Base-by-base conservation (phyloP, 345 rosid species). In the Aquilaria sinensis region DNA sequence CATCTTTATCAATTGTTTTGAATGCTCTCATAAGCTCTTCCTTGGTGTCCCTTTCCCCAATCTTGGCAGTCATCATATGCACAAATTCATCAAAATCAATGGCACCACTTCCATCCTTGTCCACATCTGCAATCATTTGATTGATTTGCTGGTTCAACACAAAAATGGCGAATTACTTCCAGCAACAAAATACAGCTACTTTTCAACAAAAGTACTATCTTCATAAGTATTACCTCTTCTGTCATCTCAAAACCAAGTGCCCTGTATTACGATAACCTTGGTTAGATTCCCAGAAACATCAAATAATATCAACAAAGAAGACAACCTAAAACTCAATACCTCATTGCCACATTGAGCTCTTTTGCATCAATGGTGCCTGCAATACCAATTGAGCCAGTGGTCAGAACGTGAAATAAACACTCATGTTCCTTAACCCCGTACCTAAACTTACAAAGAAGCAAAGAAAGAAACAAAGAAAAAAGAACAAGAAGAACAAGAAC, bases 231-330 rank as follows among this genome's bases (percentile, higher is more conserved):
- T 76, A 94, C 96, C 96, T 95, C 86, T 70, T 87, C 92, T 0
- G 87, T 95, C 93, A 89, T 89, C 80, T 95, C 97, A 2, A 94
- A 94, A 56, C 97, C 99, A 57, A 94, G 97, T 43, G 96, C 96
- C 96, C 97, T 90, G 85, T 51, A 57, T 68, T 33, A 47, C 61
- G n/a, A 70, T 12, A 62, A 60, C 14, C 31, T 67, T 29, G 63
- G 67, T 67, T 52, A 31, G 47, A 51, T 12, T 45, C 31, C 32
- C 6, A 31, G 62, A 46, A 70, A 54, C 52, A 12, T 12, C n/a
- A 63, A 61, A 53, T 12, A 33, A 10, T 4, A 9, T 56, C 43
- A 34, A 14, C 31, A 58, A n/a, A 45, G 0, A 31, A 47, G 32
- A 56, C 46, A 47, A 37, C 9, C 13, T 10, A 10, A 49, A 14